Base-by-base conservation (phyloP, 148 eudicot genomes). In the Bassia scoparia region DNA sequence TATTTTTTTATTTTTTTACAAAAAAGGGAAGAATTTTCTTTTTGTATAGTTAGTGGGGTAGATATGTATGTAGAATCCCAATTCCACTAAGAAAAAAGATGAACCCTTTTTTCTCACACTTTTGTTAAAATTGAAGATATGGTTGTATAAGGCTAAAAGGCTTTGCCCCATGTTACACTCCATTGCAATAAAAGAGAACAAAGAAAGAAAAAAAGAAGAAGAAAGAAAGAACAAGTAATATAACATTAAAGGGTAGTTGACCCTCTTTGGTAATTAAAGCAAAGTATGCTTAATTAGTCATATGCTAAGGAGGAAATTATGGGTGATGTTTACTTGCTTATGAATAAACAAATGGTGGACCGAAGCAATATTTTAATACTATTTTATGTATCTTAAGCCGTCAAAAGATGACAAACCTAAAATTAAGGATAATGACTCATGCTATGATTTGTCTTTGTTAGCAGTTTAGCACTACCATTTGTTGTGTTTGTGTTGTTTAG, bases 381-480 rank as follows among this genome's bases (percentile, higher is more conserved):
- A 16, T 49, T 10, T 14, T 5, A 23, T 21, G 13, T 17, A 29
- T 49, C 66, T 21, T 14, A 14, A 54, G 75, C 48, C 55, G 49
- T 41, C 54, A 74, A n/a, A 67, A 80, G 60, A 65, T 67, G 76
- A 72, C 60, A 52, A 49, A n/a, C 56, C 43, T 41, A 72, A 58
- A 73, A 53, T 70, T 53, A 62, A 70, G 70, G 75, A 24, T 63
- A 58, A 53, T 62, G 73, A 66, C 48, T 60, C 73, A 76, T 76
- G 34, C 56, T 21, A 62, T 68, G 74, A 77, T 76, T 63, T 53
- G 66, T 69, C 74, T 46, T 71, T 61, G 55, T 53, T 53, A 79
- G 38, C 68, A 23, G 38, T 49, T 54, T 44, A 11, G 34, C 37
- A 68, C n/a, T n/a, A n/a, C n/a, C n/a, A n/a, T n/a, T n/a, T n/a